Evolutionary conservation across 2,329 filamentous ascomycete species (phyloP).

Genomic region (Ophiostoma tasmaniense): DNA sequence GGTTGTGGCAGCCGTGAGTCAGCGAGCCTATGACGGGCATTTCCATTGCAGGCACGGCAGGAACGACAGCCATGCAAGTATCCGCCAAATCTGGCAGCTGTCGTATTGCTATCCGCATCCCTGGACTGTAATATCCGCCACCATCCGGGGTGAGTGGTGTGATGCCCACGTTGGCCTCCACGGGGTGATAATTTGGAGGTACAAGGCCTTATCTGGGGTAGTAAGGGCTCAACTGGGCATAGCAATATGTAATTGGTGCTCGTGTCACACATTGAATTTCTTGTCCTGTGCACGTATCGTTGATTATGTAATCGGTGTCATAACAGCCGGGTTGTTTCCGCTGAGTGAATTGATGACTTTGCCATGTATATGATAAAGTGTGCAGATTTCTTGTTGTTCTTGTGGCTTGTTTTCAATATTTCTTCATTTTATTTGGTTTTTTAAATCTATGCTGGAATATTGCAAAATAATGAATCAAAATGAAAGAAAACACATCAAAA

Average conservation of each 20-base stretch:
- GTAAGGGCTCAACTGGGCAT: not conserved
- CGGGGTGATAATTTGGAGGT: not conserved
- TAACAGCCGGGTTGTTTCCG: too few species aligned
- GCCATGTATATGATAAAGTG: too few species aligned
- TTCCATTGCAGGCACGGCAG: not conserved
- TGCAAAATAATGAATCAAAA: too few species aligned
- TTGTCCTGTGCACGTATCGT: not conserved
- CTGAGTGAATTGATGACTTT: too few species aligned
- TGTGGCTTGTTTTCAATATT: too few species aligned
- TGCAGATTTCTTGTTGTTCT: too few species aligned
- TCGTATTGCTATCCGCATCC: not conserved
- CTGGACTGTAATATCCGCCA: not conserved
- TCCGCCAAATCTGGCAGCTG: not conserved
- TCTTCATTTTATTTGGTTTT: too few species aligned
- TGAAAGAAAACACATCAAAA: too few species aligned
- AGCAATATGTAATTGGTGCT: not conserved
- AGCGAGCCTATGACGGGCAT: too few species aligned
- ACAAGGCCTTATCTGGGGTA: not conserved
- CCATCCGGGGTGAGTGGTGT: not conserved
- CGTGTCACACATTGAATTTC: not conserved
- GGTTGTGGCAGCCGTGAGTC: not conserved
- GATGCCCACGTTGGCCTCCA: conserved; percentile 4
- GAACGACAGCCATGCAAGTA: not conserved
- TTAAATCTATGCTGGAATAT: too few species aligned
- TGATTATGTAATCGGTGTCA: not conserved